Percentiles rank a stretch among this genome's conserved stretches.
These are phyloP conservation scores for Populus davidiana DNA, from an alignment of 345 rosid genomes.

Conservation along the genomic window DNA sequence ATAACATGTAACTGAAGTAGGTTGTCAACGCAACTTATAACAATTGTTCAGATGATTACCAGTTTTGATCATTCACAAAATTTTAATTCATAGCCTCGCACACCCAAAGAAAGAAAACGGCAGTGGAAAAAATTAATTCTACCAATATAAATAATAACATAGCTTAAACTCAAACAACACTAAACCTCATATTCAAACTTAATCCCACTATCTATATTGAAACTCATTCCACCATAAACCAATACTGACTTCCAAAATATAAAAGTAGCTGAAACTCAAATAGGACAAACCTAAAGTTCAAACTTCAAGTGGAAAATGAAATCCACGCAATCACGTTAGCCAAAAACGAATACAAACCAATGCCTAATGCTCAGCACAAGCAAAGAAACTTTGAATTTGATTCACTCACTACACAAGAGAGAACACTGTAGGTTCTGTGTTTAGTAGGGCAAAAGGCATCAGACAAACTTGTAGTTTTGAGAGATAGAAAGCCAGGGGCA, in stretches of 20 bases:
- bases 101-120: background rate
- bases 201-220: background rate
- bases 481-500: background rate
- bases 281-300: background rate
- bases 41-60: background rate
- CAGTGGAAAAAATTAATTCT: background rate
- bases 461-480: background rate
- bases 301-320: slow-evolving; percentile 2
- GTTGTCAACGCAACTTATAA: background rate
- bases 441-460: background rate
- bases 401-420: background rate
- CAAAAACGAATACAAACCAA: background rate
- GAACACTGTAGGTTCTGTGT: background rate
- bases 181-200: background rate
- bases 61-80: background rate
- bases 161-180: background rate
- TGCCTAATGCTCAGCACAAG: background rate
- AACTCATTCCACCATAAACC: background rate
- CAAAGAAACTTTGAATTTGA: background rate
- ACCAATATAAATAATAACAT: background rate
- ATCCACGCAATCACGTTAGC: background rate
- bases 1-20: background rate
- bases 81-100: background rate
- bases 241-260: background rate
- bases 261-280: background rate